These are phyloP conservation scores for Karstenula rhodostoma DNA, from an alignment of 2,329 filamentous ascomycete species.

Conservation along the genomic window DNA sequence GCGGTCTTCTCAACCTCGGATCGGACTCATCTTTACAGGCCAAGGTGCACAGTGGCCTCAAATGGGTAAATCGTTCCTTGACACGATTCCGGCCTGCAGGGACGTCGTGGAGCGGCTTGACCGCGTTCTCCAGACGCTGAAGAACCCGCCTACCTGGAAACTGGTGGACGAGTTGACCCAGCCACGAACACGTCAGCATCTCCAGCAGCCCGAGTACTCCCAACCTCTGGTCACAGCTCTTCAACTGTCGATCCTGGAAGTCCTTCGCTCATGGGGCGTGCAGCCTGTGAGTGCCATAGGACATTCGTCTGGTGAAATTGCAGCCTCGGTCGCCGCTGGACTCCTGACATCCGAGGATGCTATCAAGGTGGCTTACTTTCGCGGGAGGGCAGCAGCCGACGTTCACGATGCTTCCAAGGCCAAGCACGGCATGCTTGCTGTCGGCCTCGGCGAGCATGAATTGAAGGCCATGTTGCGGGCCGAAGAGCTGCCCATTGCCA, in stretches of 20 bases:
- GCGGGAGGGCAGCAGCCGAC: not conserved
- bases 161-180: constrained; percentile 18
- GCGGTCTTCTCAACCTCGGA: not conserved
- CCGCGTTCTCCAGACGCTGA: constrained; percentile 5
- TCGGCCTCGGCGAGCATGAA: constrained; percentile 23
- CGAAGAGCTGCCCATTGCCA: constrained; percentile 5
- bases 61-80: constrained; percentile 29
- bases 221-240: constrained; percentile 30
- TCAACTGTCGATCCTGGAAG: constrained; percentile 25
- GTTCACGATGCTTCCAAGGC: not conserved
- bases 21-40: constrained; percentile 32
- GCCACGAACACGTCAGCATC: not conserved
- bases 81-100: not conserved
- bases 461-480: constrained; percentile 13
- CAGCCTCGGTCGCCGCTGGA: constrained; percentile 29
- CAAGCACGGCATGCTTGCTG: constrained; percentile 32
- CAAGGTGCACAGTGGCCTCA: constrained; percentile 34
- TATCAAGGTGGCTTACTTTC: constrained; percentile 22
- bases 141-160: constrained; percentile 23
- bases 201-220: constrained; percentile 20
- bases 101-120: constrained; percentile 25
- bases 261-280: constrained; percentile 24
- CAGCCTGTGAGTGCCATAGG: constrained; percentile 20
- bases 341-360: constrained; percentile 23
- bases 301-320: constrained; percentile 40